Percentiles rank a stretch among this genome's conserved stretches.
phyloP scores from a whole-genome alignment of 768 basidiomycete species.

The Cystofilobasidium capitatum region DNA sequence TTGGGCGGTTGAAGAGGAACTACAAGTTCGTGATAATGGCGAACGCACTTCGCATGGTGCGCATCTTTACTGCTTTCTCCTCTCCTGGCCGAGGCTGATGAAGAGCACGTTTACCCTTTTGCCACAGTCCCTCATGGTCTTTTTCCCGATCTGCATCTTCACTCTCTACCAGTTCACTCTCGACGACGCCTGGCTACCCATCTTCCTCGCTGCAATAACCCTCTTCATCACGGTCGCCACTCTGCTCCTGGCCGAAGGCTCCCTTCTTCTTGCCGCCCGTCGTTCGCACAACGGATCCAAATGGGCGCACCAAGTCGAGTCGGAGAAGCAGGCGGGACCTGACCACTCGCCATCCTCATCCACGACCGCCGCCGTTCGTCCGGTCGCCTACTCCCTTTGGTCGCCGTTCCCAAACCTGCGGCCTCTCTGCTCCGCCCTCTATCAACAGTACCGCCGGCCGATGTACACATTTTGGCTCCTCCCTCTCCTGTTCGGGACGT shows the following conservation, averaged over 20 bases:
- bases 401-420: slow-evolving; percentile 23
- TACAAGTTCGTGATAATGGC: slow-evolving; percentile 14
- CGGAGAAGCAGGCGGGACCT: slow-evolving; percentile 20
- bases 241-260: slow-evolving; percentile 36
- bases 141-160: slow-evolving; percentile 65
- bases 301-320: neutral
- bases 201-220: slow-evolving; percentile 63
- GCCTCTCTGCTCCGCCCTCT: slow-evolving; percentile 31
- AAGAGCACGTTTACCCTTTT: neutral
- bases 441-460: slow-evolving; percentile 53
- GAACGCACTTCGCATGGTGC: slow-evolving; percentile 21
- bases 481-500: slow-evolving; percentile 49
- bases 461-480: slow-evolving; percentile 59
- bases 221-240: slow-evolving; percentile 49
- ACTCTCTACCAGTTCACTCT: slow-evolving; percentile 85
- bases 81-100: neutral
- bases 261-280: slow-evolving; percentile 19
- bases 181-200: slow-evolving; percentile 75
- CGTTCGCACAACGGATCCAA: slow-evolving; percentile 1
- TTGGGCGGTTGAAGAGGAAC: slow-evolving; percentile 10
- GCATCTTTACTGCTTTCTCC: slow-evolving; percentile 8
- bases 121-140: slow-evolving; percentile 52
- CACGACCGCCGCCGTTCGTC: neutral
- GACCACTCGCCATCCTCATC: too few species aligned
- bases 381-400: slow-evolving; percentile 10